Conservation (phyloP, 768 basidiomycete genomes). For the Trichaptum fuscoviolaceum region DNA sequence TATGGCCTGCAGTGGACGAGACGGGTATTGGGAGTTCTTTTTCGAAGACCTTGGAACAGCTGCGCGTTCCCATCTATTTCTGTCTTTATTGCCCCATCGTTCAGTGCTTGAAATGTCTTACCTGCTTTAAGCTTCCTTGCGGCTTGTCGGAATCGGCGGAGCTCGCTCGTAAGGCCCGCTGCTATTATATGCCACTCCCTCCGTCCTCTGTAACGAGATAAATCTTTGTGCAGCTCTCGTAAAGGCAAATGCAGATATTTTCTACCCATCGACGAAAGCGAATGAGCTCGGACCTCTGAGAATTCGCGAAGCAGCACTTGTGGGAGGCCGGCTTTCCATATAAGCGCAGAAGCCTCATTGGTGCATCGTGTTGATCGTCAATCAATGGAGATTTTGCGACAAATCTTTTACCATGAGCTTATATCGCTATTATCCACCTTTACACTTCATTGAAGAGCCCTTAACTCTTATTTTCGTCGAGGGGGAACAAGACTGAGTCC, state of each 20-base stretch:
- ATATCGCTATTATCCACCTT: neutral
- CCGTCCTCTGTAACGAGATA: neutral
- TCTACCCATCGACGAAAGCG: neutral
- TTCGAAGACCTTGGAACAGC: neutral
- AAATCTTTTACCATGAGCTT: neutral
- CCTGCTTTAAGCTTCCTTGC: neutral
- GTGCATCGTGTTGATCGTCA: neutral
- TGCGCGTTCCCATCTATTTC: neutral
- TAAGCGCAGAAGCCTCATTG: constrained; percentile 1
- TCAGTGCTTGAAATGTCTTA: constrained; percentile 1
- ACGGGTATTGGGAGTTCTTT: neutral
- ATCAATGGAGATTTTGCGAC: neutral
- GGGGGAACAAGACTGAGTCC: neutral
- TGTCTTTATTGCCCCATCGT: neutral
- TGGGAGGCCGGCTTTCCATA: neutral
- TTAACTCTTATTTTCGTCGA: neutral
- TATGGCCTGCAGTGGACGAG: neutral
- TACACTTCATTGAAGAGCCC: neutral
- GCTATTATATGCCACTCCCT: neutral
- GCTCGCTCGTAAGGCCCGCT: neutral
- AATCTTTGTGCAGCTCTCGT: neutral
- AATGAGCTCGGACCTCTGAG: neutral
- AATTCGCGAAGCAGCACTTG: neutral
- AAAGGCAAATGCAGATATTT: neutral
- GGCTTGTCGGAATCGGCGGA: neutral